Evolutionary conservation across 345 rosid genomes (phyloP).

Genomic region (Citrus trifoliata): DNA sequence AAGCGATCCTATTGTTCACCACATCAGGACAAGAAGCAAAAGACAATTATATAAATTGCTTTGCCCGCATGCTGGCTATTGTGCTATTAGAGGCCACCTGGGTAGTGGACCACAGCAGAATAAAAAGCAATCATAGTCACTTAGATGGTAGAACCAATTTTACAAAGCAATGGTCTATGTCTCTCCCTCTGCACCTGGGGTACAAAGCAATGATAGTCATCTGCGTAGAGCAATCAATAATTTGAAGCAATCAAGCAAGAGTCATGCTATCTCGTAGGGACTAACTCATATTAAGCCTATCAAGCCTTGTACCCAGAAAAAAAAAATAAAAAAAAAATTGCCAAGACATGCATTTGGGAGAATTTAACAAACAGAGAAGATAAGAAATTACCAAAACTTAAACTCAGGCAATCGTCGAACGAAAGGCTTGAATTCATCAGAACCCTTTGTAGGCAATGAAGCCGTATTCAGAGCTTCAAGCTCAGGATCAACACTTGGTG

Average conservation of each 20-base stretch:
- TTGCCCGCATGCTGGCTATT: not conserved
- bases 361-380: not conserved
- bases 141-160: not conserved
- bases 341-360: not conserved
- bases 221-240: not conserved
- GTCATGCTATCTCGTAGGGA: not conserved
- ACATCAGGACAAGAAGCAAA: not conserved
- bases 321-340: not conserved
- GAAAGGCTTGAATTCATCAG: constrained; percentile 74
- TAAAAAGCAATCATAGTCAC: not conserved
- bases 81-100: not conserved
- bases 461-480: constrained; percentile 56
- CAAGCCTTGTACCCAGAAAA: too few species aligned
- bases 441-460: constrained; percentile 41
- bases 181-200: not conserved
- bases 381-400: constrained; percentile 58
- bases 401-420: constrained; percentile 84
- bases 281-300: not conserved
- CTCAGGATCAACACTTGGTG: constrained; percentile 78
- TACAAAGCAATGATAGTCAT: not conserved
- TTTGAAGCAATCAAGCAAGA: not conserved
- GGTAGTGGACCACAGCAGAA: not conserved
- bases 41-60: not conserved
- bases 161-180: not conserved
- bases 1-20: not conserved